These are phyloP conservation scores for Gynostemma pentaphyllum DNA, from an alignment of 306 rosid species.

Conservation along the genomic window DNA sequence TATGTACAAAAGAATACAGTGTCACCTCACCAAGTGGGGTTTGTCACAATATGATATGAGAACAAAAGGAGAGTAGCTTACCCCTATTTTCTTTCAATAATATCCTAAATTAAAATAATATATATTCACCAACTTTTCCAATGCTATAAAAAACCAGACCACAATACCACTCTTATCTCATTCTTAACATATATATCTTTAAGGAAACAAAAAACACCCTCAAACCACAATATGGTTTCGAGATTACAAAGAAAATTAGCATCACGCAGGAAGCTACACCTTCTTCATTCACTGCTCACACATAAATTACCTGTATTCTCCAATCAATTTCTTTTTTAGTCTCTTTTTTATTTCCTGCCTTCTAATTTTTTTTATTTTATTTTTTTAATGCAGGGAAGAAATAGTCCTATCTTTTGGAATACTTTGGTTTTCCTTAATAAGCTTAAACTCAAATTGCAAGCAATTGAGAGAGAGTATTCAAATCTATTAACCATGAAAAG, in stretches of 20 bases:
- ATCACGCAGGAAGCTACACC: slow-evolving; percentile 51
- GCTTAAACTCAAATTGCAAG: slow-evolving; percentile 29
- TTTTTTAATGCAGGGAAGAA: slow-evolving; percentile 10
- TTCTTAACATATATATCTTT: slow-evolving; percentile 18
- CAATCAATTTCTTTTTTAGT: neutral
- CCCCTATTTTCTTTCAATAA: neutral
- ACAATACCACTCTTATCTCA: slow-evolving; percentile 1
- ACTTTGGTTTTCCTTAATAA: slow-evolving; percentile 14
- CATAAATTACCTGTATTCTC: slow-evolving; percentile 31
- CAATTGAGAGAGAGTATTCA: slow-evolving; percentile 21
- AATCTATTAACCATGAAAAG: slow-evolving; percentile 19
- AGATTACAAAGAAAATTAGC: slow-evolving; percentile 37
- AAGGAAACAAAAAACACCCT: too few relatives aligned
- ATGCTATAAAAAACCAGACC: slow-evolving; percentile 39
- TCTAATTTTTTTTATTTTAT: neutral
- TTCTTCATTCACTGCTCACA: slow-evolving; percentile 30
- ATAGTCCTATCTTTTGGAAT: slow-evolving; percentile 10
- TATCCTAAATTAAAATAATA: slow-evolving; percentile 4
- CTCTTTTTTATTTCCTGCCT: neutral
- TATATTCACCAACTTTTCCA: slow-evolving; percentile 20
- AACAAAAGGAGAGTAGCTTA: slow-evolving; percentile 26
- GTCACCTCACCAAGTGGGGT: too few relatives aligned
- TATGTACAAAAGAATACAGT: too few relatives aligned
- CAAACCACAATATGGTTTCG: slow-evolving; percentile 47
- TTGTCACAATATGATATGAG: slow-evolving; percentile 12